A percentile compares a stretch with the other conserved stretches of the same genome.
Conservation (phyloP, 2,329 filamentous ascomycete species). For the Fonsecaea pugnacius region DNA sequence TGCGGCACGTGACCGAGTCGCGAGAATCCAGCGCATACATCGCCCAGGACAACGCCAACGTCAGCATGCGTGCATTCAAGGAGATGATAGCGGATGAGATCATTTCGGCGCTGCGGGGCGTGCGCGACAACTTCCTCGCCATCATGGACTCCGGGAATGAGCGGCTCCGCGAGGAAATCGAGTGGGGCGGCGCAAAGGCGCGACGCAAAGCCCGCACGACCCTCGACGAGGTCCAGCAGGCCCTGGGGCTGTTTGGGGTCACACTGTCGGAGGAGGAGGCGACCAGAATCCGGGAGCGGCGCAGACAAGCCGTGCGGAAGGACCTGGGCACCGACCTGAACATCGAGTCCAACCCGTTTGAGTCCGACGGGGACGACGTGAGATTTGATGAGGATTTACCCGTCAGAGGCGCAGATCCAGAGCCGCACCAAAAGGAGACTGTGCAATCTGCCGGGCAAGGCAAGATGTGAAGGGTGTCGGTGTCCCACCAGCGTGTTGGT, state of each 20-base stretch:
- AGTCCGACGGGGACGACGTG: neutral
- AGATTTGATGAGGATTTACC: constrained; percentile 5
- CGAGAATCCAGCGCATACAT: constrained; percentile 50
- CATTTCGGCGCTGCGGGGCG: constrained; percentile 51
- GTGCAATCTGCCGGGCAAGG: neutral
- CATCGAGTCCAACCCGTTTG: constrained; percentile 6
- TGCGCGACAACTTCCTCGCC: constrained; percentile 31
- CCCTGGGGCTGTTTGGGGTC: constrained; percentile 21
- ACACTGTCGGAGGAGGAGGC: constrained; percentile 10
- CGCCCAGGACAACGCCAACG: constrained; percentile 49
- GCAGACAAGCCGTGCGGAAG: neutral
- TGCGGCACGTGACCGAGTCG: constrained; percentile 68
- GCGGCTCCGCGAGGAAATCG: constrained; percentile 22
- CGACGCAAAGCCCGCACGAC: constrained; percentile 24
- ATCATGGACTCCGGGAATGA: constrained; percentile 27
- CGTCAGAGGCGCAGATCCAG: neutral
- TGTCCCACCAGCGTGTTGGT: neutral
- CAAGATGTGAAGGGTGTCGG: neutral
- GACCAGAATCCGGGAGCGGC: neutral
- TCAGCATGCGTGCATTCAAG: constrained; percentile 66
- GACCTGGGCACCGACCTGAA: constrained; percentile 1
- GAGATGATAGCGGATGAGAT: constrained; percentile 65
- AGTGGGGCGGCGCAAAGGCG: constrained; percentile 26
- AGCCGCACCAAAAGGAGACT: neutral
- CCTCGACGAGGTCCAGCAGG: constrained; percentile 24